These are phyloP conservation scores for Stephanodiscus minutulus DNA, from an alignment of 108 stramenopile species.

Conservation along the genomic window DNA sequence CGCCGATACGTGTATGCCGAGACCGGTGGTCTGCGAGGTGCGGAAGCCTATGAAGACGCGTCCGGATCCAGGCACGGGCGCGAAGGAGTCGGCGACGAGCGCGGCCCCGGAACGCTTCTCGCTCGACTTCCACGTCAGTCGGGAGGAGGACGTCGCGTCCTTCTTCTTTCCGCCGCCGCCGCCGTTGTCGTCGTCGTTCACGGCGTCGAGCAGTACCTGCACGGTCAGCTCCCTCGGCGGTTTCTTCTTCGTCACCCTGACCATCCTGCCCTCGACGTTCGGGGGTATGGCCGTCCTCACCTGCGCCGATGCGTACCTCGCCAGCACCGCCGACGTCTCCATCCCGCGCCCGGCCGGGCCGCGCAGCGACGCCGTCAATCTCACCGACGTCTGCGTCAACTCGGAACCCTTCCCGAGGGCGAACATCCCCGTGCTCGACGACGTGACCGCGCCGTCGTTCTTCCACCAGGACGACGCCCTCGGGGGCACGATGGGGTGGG, in stretches of 20 bases:
- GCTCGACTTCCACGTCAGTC: constrained; percentile 6
- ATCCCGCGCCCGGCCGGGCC: constrained; percentile 7
- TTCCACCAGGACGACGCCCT: constrained; percentile 59
- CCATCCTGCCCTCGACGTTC: constrained; percentile 68
- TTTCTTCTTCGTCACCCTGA: constrained; percentile 86
- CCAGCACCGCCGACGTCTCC: constrained; percentile 57
- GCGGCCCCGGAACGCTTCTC: constrained; percentile 28
- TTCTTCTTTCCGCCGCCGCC: constrained; percentile 1
- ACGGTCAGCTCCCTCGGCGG: constrained; percentile 68
- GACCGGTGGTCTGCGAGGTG: constrained; percentile 80
- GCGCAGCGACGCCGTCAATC: constrained; percentile 38
- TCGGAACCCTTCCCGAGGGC: constrained; percentile 41
- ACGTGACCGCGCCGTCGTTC: constrained; percentile 60
- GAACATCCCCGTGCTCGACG: constrained; percentile 63
- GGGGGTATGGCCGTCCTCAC: constrained; percentile 68
- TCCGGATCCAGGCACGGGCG: constrained; percentile 64
- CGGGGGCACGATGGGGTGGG: constrained; percentile 47
- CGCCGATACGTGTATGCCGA: constrained; percentile 76
- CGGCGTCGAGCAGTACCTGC: constrained; percentile 67
- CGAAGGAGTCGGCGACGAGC: constrained; percentile 61
- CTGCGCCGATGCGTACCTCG: constrained; percentile 70
- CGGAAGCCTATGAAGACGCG: constrained; percentile 82
- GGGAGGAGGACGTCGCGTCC: constrained; percentile 8
- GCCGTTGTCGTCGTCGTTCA: constrained; percentile 40
- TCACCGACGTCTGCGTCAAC: constrained; percentile 38